phyloP scores from a whole-genome alignment of 148 eudicot genomes.

The Hydrangea macrophylla region DNA sequence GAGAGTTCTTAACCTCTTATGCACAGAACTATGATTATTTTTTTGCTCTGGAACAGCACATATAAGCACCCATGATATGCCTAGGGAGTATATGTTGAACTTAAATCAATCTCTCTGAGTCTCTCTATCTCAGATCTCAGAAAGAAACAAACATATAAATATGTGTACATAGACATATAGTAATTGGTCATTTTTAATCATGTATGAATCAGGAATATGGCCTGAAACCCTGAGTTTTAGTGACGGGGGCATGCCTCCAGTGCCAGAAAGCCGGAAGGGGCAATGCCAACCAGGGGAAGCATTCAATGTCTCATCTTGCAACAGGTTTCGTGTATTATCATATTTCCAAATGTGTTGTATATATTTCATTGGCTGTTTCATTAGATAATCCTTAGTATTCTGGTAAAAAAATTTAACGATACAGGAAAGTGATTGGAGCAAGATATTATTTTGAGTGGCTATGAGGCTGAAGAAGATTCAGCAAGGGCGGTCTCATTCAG shows the following conservation, averaged over 20 bases:
- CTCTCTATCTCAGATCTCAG: background rate
- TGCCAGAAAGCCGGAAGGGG: conserved; percentile 48
- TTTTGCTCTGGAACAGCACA: too few relatives aligned
- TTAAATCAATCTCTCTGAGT: too few relatives aligned
- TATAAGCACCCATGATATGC: too few relatives aligned
- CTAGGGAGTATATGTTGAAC: too few relatives aligned
- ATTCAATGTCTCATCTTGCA: conserved; percentile 47
- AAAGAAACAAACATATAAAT: background rate
- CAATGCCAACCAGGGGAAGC: conserved; percentile 52
- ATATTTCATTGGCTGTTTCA: background rate
- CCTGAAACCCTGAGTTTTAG: conserved; percentile 52
- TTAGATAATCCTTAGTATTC: background rate
- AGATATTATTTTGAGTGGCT: conserved; percentile 43
- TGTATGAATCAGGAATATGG: conserved; percentile 40
- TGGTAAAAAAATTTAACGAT: background rate
- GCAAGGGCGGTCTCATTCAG: conserved; percentile 25
- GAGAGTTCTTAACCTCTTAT: too few relatives aligned
- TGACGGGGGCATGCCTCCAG: conserved; percentile 43
- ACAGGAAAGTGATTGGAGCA: conserved; percentile 52
- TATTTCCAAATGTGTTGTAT: background rate
- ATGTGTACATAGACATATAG: too few relatives aligned
- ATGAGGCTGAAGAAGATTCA: conserved; percentile 38
- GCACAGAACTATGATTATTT: too few relatives aligned
- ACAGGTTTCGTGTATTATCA: conserved; percentile 33
- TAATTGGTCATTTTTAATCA: conserved; percentile 2